Evolutionary conservation across 1,284 basidiomycete genomes (phyloP).

Genomic region (Naganishia sp.): DNA sequence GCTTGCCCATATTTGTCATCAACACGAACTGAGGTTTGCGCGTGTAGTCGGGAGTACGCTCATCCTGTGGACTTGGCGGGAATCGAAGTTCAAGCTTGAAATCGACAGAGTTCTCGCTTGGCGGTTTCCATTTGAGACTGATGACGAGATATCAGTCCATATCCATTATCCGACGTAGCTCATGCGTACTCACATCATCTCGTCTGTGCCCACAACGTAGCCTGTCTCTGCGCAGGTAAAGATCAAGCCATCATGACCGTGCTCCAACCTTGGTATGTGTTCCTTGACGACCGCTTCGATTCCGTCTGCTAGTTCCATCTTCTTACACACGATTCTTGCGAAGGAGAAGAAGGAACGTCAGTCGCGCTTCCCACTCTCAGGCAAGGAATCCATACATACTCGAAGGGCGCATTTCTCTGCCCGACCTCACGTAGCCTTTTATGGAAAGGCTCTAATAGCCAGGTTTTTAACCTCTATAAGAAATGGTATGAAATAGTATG

Average conservation of each 20-base stretch:
- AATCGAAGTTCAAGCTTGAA: conserved; percentile 93
- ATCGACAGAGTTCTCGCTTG: conserved; percentile 96
- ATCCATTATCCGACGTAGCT: not conserved
- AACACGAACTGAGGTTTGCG: conserved; percentile 86
- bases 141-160: not conserved
- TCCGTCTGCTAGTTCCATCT: conserved; percentile 75
- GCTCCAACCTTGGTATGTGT: conserved; percentile 83
- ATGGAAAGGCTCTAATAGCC: conserved; percentile 78
- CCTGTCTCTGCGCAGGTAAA: conserved; percentile 87
- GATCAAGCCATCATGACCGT: conserved; percentile 94
- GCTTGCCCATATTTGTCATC: conserved; percentile 9
- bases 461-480: conserved; percentile 68
- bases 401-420: conserved; percentile 66
- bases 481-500: not conserved
- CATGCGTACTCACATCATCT: conserved; percentile 70
- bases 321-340: conserved; percentile 28
- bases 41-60: conserved; percentile 69
- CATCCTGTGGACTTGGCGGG: conserved; percentile 64
- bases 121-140: conserved; percentile 98
- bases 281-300: conserved; percentile 80
- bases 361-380: too few species aligned
- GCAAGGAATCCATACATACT: conserved; percentile 60
- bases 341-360: not conserved
- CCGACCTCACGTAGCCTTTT: conserved; percentile 61
- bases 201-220: conserved; percentile 87